phyloP scores from a whole-genome alignment of 371 early-diverging fungal genomes.

The Basidiobolus meristosporus region DNA sequence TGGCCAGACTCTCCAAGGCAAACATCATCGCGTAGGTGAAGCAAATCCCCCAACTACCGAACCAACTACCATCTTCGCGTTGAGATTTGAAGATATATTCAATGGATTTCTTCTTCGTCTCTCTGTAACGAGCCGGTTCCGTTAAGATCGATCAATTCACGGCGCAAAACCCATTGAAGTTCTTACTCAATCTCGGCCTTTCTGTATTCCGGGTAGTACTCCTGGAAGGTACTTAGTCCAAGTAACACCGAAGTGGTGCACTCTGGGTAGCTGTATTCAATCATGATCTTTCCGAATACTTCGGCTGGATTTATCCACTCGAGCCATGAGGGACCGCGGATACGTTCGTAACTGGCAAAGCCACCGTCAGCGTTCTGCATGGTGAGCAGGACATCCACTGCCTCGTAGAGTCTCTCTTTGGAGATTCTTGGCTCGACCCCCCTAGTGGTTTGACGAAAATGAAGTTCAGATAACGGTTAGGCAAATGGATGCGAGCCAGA shows the following conservation, averaged over 20 bases:
- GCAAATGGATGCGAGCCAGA: background rate
- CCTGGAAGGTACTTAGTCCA: slow-evolving; percentile 57
- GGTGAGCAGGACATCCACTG: slow-evolving; percentile 73
- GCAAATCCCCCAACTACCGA: slow-evolving; percentile 92
- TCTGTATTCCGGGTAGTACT: slow-evolving; percentile 65
- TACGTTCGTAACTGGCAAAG: slow-evolving; percentile 76
- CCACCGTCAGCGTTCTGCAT: slow-evolving; percentile 89
- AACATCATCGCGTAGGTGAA: slow-evolving; percentile 95
- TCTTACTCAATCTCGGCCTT: slow-evolving; percentile 53
- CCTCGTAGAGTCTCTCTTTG: slow-evolving; percentile 51
- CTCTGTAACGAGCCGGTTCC: slow-evolving; percentile 1
- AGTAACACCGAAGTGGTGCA: slow-evolving; percentile 88
- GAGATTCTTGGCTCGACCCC: slow-evolving; percentile 18
- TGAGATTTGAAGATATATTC: slow-evolving; percentile 54
- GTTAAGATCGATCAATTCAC: background rate
- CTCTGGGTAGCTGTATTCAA: slow-evolving; percentile 91
- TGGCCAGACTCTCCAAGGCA: slow-evolving; percentile 71
- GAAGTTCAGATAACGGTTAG: background rate
- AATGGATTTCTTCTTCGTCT: slow-evolving; percentile 33
- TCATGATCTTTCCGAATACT: slow-evolving; percentile 82
- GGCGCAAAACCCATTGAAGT: background rate
- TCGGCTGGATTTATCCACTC: slow-evolving; percentile 88
- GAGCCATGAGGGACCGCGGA: slow-evolving; percentile 56
- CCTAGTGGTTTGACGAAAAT: background rate
- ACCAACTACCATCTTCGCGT: slow-evolving; percentile 79